Evolutionary conservation across 2,329 filamentous ascomycete genomes (phyloP).

Genomic region (Teratosphaeria epicoccoides): DNA sequence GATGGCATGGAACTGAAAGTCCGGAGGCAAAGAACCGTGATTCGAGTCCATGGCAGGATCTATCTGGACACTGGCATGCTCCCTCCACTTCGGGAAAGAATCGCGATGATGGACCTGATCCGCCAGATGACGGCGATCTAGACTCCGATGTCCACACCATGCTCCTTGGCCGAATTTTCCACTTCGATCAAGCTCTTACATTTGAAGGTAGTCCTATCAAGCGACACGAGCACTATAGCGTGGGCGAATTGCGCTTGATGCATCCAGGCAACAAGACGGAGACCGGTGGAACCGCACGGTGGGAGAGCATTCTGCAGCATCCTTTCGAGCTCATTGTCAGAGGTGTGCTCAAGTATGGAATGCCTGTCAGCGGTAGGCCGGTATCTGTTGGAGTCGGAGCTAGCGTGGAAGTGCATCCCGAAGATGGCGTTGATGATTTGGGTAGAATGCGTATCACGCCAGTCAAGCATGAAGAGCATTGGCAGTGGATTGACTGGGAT

Average conservation of each 20-base stretch:
- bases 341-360: constrained; percentile 75
- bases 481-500: constrained; percentile 25
- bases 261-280: constrained; percentile 84
- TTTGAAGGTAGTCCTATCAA: constrained; percentile 88
- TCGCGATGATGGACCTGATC: constrained; percentile 13
- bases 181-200: constrained; percentile 75
- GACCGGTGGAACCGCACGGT: constrained; percentile 67
- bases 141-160: constrained; percentile 65
- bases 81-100: constrained; percentile 8
- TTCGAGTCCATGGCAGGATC: constrained; percentile 11
- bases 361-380: constrained; percentile 47
- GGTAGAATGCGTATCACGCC: constrained; percentile 23
- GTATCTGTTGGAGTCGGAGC: constrained; percentile 42
- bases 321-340: constrained; percentile 89
- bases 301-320: constrained; percentile 83
- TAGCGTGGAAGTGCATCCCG: constrained; percentile 30
- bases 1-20: neutral
- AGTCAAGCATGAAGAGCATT: constrained; percentile 18
- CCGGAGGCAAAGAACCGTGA: neutral
- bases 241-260: constrained; percentile 70
- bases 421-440: constrained; percentile 24
- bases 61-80: constrained; percentile 16
- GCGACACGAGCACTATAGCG: constrained; percentile 57
- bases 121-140: constrained; percentile 41
- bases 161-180: constrained; percentile 77